Evolutionary conservation across 768 basidiomycete species (phyloP).

Genomic region (Postia placenta): DNA sequence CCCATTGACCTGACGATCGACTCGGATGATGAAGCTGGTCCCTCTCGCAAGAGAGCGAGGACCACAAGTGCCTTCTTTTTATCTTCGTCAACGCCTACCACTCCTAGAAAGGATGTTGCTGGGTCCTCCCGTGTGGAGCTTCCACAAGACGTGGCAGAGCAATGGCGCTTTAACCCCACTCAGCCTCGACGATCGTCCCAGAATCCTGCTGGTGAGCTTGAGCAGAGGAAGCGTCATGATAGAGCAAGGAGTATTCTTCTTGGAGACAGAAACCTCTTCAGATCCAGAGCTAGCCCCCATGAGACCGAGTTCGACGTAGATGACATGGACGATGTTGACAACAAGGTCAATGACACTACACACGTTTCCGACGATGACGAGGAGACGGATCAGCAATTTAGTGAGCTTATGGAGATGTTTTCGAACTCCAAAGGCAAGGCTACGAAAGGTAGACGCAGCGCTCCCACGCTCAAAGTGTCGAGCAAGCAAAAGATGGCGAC

Average conservation of each 20-base stretch:
- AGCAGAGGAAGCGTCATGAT: slow-evolving; percentile 25
- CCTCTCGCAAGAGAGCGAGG: slow-evolving; percentile 18
- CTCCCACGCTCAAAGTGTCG: slow-evolving; percentile 1
- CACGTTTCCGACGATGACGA: slow-evolving; percentile 31
- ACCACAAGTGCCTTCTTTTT: slow-evolving; percentile 13
- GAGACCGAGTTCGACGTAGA: slow-evolving; percentile 1
- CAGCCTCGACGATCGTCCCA: neutral
- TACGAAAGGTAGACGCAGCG: slow-evolving; percentile 14
- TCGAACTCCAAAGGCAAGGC: slow-evolving; percentile 26
- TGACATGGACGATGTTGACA: neutral
- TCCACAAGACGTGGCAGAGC: slow-evolving; percentile 21
- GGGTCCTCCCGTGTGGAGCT: neutral
- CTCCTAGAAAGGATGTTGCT: neutral
- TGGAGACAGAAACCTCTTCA: slow-evolving; percentile 36
- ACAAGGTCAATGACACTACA: neutral
- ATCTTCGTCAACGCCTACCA: neutral
- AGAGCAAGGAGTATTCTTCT: slow-evolving; percentile 47
- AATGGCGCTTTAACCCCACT: slow-evolving; percentile 40
- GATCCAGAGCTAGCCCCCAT: neutral
- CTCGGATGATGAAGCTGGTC: slow-evolving; percentile 8
- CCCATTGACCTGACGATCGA: slow-evolving; percentile 53
- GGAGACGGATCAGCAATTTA: slow-evolving; percentile 43
- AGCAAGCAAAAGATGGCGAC: slow-evolving; percentile 28
- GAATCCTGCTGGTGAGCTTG: slow-evolving; percentile 17
- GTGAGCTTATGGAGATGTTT: slow-evolving; percentile 43